These are phyloP conservation scores for Camelina sativa DNA, from an alignment of 345 rosid species.

Conservation along the genomic window DNA sequence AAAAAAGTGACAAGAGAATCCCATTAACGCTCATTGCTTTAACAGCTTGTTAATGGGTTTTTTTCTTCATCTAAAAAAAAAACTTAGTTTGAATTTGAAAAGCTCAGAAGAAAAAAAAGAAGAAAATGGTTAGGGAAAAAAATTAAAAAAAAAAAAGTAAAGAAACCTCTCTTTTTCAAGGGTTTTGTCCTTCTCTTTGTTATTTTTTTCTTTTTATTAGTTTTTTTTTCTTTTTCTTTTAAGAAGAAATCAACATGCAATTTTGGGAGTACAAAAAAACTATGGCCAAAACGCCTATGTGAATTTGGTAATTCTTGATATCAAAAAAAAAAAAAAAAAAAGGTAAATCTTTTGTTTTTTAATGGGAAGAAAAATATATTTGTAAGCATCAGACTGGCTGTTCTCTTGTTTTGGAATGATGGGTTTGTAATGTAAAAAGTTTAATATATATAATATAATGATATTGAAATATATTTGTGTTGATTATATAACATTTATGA, in stretches of 20 bases:
- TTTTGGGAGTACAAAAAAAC: constrained; percentile 37
- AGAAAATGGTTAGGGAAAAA: constrained; percentile 8
- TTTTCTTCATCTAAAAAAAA: not conserved
- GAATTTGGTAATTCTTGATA: constrained; percentile 9
- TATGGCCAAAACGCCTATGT: constrained; percentile 35
- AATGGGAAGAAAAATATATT: not conserved
- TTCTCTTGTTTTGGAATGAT: constrained; percentile 15
- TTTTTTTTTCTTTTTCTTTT: not conserved
- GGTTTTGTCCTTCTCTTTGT: constrained; percentile 33
- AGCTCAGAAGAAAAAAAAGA: not conserved
- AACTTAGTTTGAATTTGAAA: constrained; percentile 19
- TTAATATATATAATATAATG: not conserved
- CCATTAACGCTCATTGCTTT: constrained; percentile 26
- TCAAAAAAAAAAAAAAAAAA: not conserved
- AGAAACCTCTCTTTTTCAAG: constrained; percentile 33
- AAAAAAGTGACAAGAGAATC: not conserved
- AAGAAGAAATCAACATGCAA: constrained; percentile 21
- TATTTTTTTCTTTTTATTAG: not conserved
- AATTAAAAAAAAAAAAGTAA: not conserved
- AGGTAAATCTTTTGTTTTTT: not conserved
- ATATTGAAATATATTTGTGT: not conserved
- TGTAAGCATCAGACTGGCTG: constrained; percentile 11
- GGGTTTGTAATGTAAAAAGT: constrained; percentile 19
- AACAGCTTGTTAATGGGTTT: constrained; percentile 21
- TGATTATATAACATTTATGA: no score